Percentiles rank a stretch among this genome's conserved stretches.
Conservation (phyloP, 305 asterid genomes). For the Solanum aculeatissimum region DNA sequence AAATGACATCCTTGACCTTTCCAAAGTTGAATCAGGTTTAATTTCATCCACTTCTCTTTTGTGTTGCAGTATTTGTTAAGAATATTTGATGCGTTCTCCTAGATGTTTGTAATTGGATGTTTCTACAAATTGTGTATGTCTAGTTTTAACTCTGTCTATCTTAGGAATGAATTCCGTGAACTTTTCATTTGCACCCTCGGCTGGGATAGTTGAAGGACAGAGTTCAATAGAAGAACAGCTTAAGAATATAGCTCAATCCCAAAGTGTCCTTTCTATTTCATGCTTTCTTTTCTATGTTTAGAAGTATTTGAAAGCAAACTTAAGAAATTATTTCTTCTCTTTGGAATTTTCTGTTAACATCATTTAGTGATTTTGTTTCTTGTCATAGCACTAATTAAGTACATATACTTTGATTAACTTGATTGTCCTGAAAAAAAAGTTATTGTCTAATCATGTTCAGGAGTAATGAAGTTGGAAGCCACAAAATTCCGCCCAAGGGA, state of each 20-base stretch:
- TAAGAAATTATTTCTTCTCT: not conserved
- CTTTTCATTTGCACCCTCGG: not conserved
- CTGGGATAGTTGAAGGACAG: not conserved
- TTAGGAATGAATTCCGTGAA: not conserved
- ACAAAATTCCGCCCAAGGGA: constrained; percentile 88
- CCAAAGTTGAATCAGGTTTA: constrained; percentile 91
- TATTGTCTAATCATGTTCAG: constrained; percentile 15
- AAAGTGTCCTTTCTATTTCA: not conserved
- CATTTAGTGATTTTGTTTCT: not conserved
- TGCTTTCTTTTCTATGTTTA: not conserved
- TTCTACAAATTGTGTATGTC: not conserved
- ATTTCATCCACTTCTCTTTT: not conserved
- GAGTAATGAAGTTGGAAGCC: constrained; percentile 90
- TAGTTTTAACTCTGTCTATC: not conserved
- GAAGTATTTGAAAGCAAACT: not conserved
- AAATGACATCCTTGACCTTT: constrained; percentile 87
- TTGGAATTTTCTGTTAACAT: not conserved
- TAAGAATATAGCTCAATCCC: not conserved
- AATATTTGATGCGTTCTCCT: not conserved
- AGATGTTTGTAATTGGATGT: not conserved
- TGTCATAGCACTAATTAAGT: not conserved
- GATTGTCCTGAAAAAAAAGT: not conserved
- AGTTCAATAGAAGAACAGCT: not conserved
- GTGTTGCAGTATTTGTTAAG: not conserved
- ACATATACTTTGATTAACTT: not conserved